Conservation (phyloP, 2,329 filamentous ascomycete genomes). For the Diplodia intermedia region DNA sequence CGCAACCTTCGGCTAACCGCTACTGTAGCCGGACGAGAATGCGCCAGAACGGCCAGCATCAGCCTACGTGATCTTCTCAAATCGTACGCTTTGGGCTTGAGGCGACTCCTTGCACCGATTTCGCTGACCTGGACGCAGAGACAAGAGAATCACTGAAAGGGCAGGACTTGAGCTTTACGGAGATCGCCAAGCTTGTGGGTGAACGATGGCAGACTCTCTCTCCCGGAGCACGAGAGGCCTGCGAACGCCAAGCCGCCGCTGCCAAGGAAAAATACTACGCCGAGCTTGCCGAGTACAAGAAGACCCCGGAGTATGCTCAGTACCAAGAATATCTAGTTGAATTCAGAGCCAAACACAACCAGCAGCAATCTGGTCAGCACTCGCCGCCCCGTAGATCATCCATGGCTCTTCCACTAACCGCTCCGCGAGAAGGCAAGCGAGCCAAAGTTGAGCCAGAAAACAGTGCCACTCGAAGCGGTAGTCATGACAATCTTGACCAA, state of each 20-base stretch:
- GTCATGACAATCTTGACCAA: slow-evolving; percentile 43
- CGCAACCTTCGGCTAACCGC: not conserved
- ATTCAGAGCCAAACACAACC: slow-evolving; percentile 74
- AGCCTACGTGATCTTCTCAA: slow-evolving; percentile 85
- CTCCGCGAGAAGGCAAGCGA: slow-evolving; percentile 50
- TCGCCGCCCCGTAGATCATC: not conserved
- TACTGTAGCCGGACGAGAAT: slow-evolving; percentile 72
- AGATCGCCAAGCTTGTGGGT: slow-evolving; percentile 82
- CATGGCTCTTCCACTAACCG: not conserved
- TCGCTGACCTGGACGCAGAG: slow-evolving; percentile 54
- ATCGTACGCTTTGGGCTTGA: slow-evolving; percentile 63
- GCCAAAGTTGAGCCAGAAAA: slow-evolving; percentile 52
- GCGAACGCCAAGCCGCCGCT: slow-evolving; percentile 72
- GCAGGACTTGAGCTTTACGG: slow-evolving; percentile 78
- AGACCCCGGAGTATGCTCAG: slow-evolving; percentile 71
- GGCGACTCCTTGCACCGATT: not conserved
- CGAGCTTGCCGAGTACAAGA: slow-evolving; percentile 78
- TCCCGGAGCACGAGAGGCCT: slow-evolving; percentile 71
- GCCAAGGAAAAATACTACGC: slow-evolving; percentile 79
- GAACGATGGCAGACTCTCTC: slow-evolving; percentile 80
- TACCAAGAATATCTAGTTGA: slow-evolving; percentile 77
- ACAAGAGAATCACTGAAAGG: slow-evolving; percentile 80
- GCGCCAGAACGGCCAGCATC: slow-evolving; percentile 81
- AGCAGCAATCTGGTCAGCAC: slow-evolving; percentile 45
- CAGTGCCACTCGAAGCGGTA: slow-evolving; percentile 42